phyloP scores from a whole-genome alignment of 2,329 filamentous ascomycete species.

The Pezicula neosporulosa region DNA sequence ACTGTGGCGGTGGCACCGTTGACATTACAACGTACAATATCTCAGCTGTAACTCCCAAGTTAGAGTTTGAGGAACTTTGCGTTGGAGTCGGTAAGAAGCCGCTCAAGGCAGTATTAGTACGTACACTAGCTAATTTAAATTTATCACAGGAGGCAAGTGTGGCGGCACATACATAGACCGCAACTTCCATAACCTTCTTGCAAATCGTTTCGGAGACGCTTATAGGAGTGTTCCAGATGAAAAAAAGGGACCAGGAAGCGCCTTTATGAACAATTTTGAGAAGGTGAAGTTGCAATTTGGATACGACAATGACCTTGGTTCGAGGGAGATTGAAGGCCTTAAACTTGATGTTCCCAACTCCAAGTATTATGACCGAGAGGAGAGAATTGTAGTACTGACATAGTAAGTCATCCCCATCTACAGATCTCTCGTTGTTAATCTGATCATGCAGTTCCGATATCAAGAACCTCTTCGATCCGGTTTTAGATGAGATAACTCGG shows the following conservation, averaged over 20 bases:
- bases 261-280: conserved; percentile 16
- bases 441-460: conserved; percentile 14
- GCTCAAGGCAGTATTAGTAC: not conserved
- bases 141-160: conserved; percentile 17
- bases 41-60: conserved; percentile 7
- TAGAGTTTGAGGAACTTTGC: conserved; percentile 17
- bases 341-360: conserved; percentile 13
- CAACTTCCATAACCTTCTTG: conserved; percentile 17
- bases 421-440: too few relatives aligned
- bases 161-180: conserved; percentile 22
- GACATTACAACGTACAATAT: conserved; percentile 22
- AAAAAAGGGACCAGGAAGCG: conserved; percentile 17
- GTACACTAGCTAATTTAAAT: too few relatives aligned
- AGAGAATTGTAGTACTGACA: conserved; percentile 12
- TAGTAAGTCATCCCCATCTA: conserved; percentile 7
- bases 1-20: conserved; percentile 22
- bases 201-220: conserved; percentile 12
- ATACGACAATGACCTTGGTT: conserved; percentile 6
- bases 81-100: conserved; percentile 11
- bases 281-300: conserved; percentile 14
- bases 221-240: conserved; percentile 11
- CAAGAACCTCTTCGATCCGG: conserved; percentile 19
- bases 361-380: conserved; percentile 10
- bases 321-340: conserved; percentile 9
- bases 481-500: conserved; percentile 13